phyloP scores from a whole-genome alignment of 2,329 filamentous ascomycete genomes.

The Diaporthe citrichinensis region DNA sequence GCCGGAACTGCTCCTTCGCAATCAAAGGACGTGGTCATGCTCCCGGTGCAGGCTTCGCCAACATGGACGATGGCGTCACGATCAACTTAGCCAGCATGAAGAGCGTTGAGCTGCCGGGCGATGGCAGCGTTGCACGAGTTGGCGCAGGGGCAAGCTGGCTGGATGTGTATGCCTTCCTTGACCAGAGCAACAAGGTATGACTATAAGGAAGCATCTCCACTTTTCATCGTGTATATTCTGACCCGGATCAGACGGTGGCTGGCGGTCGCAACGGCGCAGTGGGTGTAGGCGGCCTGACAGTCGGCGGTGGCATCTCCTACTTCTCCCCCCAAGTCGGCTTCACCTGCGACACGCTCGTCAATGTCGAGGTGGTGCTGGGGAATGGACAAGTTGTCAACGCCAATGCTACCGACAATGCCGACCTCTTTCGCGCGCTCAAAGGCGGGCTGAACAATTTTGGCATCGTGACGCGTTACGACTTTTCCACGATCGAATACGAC shows the following conservation, averaged over 20 bases:
- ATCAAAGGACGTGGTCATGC: conserved; percentile 30
- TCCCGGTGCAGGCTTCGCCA: conserved; percentile 29
- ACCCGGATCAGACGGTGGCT: conserved; percentile 21
- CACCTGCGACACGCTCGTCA: conserved; percentile 31
- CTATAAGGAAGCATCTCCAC: background rate
- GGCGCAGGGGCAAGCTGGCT: conserved; percentile 27
- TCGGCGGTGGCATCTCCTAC: conserved; percentile 35
- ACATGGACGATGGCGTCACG: conserved; percentile 30
- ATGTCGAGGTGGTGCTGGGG: conserved; percentile 32
- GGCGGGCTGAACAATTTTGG: conserved; percentile 62
- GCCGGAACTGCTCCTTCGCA: conserved; percentile 22
- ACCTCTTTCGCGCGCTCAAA: conserved; percentile 62
- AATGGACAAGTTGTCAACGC: conserved; percentile 59
- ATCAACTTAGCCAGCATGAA: conserved; percentile 29
- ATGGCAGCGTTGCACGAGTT: conserved; percentile 10
- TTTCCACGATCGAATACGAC: conserved; percentile 21
- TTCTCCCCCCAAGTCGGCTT: conserved; percentile 34
- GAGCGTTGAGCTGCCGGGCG: background rate
- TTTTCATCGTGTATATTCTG: background rate
- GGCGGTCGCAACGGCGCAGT: conserved; percentile 32
- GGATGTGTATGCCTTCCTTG: conserved; percentile 17
- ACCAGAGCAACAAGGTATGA: conserved; percentile 22
- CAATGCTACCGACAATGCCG: conserved; percentile 51
- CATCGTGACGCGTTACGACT: conserved; percentile 46
- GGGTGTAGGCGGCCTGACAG: conserved; percentile 32